Evolutionary conservation across 225 moss, liverwort and hornwort species (phyloP).

Genomic region (Anthoceros angustus): DNA sequence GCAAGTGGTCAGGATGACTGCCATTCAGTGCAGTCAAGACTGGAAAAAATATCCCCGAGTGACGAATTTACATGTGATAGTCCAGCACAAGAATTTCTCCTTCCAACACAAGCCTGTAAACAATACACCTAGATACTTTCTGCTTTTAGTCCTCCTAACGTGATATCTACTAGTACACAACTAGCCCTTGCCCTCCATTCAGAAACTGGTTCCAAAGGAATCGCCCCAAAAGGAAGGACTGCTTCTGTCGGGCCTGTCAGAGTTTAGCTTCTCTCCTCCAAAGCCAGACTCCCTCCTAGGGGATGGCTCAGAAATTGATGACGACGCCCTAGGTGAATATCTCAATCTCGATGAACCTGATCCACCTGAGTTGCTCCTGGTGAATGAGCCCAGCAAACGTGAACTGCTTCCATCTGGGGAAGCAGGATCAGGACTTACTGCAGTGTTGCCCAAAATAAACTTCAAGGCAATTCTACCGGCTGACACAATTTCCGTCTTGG

Average conservation of each 20-base stretch:
- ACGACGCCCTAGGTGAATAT: neutral
- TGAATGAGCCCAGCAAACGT: neutral
- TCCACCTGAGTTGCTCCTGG: slow-evolving; percentile 2
- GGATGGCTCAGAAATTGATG: neutral
- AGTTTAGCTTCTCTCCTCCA: neutral
- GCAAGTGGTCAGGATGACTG: no score
- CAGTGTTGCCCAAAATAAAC: slow-evolving; percentile 53
- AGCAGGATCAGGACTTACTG: slow-evolving; percentile 23
- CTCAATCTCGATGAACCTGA: neutral
- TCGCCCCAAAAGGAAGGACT: slow-evolving; percentile 4
- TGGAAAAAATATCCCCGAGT: no score
- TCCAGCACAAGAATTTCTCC: no score
- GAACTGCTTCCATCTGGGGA: slow-evolving; percentile 9
- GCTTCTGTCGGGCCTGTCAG: slow-evolving; percentile 2
- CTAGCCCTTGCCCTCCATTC: no score
- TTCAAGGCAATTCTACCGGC: slow-evolving; percentile 58
- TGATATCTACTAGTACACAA: neutral
- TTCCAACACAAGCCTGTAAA: no score
- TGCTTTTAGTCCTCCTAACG: no score
- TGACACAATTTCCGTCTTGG: slow-evolving; percentile 53
- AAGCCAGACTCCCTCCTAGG: neutral
- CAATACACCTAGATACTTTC: no score
- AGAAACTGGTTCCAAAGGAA: neutral
- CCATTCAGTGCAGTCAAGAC: no score
- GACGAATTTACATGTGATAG: no score